These are phyloP conservation scores for Beauveria sp. DNA, from an alignment of 2,329 filamentous ascomycete species.

Conservation along the genomic window DNA sequence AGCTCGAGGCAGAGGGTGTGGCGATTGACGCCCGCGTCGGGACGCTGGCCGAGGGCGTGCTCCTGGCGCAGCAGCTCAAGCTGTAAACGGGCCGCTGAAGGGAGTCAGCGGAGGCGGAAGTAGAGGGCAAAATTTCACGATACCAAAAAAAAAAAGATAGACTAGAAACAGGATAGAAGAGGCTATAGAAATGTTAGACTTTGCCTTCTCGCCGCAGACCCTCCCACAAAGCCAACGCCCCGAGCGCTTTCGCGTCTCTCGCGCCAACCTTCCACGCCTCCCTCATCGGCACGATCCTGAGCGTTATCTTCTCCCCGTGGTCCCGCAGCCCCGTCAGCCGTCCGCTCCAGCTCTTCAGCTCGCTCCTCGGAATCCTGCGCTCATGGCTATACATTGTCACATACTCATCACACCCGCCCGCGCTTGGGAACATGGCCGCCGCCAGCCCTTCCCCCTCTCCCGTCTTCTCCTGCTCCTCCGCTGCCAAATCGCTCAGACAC, in stretches of 20 bases:
- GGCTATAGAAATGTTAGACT: constrained; percentile 20
- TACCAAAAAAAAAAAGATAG: neutral
- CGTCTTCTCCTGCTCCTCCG: constrained; percentile 20
- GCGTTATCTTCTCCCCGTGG: constrained; percentile 53
- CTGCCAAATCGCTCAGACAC: constrained; percentile 45
- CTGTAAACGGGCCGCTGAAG: constrained; percentile 20
- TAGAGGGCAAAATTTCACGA: neutral
- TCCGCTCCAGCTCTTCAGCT: constrained; percentile 48
- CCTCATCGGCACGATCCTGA: constrained; percentile 49
- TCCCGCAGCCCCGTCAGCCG: constrained; percentile 50
- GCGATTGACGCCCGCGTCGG: constrained; percentile 75
- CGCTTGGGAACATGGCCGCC: constrained; percentile 47
- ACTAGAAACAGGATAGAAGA: neutral
- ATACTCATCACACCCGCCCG: constrained; percentile 54
- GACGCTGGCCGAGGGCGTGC: constrained; percentile 70
- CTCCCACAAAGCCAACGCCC: constrained; percentile 52
- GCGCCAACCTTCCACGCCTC: constrained; percentile 51
- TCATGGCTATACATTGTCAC: constrained; percentile 52
- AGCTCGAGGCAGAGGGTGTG: constrained; percentile 61
- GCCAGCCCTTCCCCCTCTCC: constrained; percentile 33
- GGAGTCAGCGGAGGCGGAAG: too few relatives aligned
- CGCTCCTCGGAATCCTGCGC: constrained; percentile 39
- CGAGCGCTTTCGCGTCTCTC: constrained; percentile 52
- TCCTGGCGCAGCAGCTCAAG: constrained; percentile 55
- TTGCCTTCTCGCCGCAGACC: constrained; percentile 42